Evolutionary conservation across 2,329 filamentous ascomycete genomes (phyloP).

Genomic region (Anisogramma anomala): DNA sequence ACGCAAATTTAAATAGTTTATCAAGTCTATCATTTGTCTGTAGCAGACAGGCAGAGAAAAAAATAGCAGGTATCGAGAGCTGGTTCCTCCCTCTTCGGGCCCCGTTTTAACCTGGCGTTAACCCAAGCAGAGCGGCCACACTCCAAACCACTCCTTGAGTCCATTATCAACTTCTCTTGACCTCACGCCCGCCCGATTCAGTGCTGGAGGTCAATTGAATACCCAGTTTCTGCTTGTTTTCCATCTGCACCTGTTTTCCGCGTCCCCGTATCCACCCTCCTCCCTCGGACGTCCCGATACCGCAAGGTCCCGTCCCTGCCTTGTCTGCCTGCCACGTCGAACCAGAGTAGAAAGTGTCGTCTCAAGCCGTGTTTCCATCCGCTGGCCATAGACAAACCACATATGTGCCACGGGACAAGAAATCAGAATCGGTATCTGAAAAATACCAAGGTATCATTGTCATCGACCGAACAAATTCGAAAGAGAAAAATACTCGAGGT

Average conservation of each 20-base stretch:
- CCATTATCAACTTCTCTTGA: background rate
- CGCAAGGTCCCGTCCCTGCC: background rate
- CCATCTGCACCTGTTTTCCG: no score
- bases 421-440: background rate
- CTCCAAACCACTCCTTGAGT: background rate
- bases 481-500: background rate
- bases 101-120: no score
- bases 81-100: background rate
- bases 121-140: background rate
- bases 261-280: no score
- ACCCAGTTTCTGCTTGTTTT: no score
- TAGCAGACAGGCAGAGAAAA: background rate
- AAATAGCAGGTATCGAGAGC: background rate
- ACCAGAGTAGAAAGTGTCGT: background rate
- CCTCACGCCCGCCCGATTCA: background rate
- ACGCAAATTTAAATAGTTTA: background rate
- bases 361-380: slow-evolving; percentile 6
- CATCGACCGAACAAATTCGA: slow-evolving; percentile 1
- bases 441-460: slow-evolving; percentile 5
- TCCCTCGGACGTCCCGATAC: no score
- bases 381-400: background rate
- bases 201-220: no score
- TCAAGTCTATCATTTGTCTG: background rate
- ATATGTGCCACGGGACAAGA: slow-evolving; percentile 7
- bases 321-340: slow-evolving; percentile 1